A percentile compares a stretch with the other conserved stretches of the same genome.
Conservation (phyloP, 139 green algal genomes). For the Nannochloris sp. region DNA sequence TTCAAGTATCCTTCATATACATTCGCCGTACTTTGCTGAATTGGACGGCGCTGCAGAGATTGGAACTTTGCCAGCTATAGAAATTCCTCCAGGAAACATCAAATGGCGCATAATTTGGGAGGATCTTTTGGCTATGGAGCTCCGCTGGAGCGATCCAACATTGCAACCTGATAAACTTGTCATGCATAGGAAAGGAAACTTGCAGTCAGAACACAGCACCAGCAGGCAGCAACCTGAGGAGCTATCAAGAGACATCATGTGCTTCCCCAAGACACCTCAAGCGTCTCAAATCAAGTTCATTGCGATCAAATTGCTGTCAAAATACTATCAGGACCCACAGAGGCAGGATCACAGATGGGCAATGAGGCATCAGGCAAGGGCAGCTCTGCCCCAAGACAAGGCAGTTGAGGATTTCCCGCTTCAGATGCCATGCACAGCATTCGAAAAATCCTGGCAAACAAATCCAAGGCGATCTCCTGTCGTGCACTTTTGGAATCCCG, state of each 20-base stretch:
- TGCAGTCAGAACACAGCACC: background rate
- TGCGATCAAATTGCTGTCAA: constrained; percentile 26
- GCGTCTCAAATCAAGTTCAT: constrained; percentile 50
- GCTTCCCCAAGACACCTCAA: constrained; percentile 48
- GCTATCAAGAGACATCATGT: constrained; percentile 59
- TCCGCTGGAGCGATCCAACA: constrained; percentile 15
- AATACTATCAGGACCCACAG: constrained; percentile 34
- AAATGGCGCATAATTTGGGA: constrained; percentile 39
- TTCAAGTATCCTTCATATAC: constrained; percentile 47
- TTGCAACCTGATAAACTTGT: constrained; percentile 44
- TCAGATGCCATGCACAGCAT: constrained; percentile 44
- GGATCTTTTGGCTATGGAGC: constrained; percentile 52
- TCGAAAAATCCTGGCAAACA: constrained; percentile 37
- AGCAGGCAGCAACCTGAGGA: constrained; percentile 15
- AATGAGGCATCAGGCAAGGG: constrained; percentile 10
- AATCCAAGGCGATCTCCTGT: constrained; percentile 24
- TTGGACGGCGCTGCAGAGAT: constrained; percentile 40
- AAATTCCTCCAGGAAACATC: constrained; percentile 22
- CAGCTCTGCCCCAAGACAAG: constrained; percentile 3
- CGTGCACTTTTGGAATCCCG: constrained; percentile 59
- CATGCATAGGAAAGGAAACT: constrained; percentile 57
- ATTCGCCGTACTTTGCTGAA: constrained; percentile 46
- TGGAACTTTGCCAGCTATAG: background rate
- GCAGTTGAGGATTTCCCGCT: constrained; percentile 29
- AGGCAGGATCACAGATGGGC: constrained; percentile 21